Base-by-base conservation (phyloP, 345 rosid species). In the Streptanthus diversifolius region DNA sequence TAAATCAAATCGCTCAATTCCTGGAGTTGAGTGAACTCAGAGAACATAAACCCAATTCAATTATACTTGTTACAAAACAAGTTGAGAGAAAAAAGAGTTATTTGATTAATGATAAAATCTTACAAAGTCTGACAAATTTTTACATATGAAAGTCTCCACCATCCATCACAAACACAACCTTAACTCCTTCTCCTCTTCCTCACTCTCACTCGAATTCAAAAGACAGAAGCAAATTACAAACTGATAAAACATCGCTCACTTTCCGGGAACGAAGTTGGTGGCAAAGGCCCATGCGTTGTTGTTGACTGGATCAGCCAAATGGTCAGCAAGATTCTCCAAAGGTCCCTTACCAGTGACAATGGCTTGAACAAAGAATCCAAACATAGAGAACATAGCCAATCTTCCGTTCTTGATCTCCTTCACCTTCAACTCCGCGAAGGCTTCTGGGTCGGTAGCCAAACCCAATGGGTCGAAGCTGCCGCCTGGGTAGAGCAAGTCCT, bases 261-360 rank as follows among this genome's bases (percentile, higher is more conserved):
- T 91, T 72, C 97, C 96, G 68, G 96, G 96, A 49, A 85, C 91
- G 51, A 86, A 91, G 97, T 89, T 90, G 67, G 92, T 90, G 78
- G 91, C 93, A 8, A 73, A 90, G 19, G 96, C 87, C 96, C 96
- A 89, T 7, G 96, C 96, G 22, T 90, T 90, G 96, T 90, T 88
- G 87, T 78, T 87, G 17, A 88, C 97, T 0, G 95, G 95, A 74
- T 88, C 97, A 0, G 90, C 88, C 62, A 90, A 83, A 80, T 88
- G 97, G 79, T 88, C 95, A 17, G 95, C 95, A 74, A 90, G 72
- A 78, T 87, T 90, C 82, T 87, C 89, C 66, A 88, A 18, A 0
- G 95, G 95, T 7, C 95, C 91, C 80, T 89, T 88, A 25, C 95
- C 91, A 0, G 95, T 91, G 10, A 91, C 97, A 5, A 86, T 91